phyloP scores from a whole-genome alignment of 1,284 basidiomycete species.

The Chiua sp. region DNA sequence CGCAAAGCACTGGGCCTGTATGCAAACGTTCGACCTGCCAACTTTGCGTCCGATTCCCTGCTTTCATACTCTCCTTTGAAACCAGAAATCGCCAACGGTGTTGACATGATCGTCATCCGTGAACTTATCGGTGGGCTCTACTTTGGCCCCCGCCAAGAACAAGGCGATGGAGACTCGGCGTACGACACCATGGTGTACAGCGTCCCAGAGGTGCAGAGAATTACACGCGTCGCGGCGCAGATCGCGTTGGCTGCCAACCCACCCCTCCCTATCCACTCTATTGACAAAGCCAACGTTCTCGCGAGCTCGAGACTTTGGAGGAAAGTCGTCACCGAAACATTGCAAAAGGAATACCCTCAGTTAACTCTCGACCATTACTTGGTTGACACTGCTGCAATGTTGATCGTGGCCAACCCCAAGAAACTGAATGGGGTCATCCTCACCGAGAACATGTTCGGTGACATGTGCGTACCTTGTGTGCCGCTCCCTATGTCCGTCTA shows the following conservation, averaged over 20 bases:
- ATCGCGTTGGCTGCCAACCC: constrained; percentile 88
- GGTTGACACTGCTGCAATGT: constrained; percentile 97
- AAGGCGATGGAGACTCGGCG: constrained; percentile 72
- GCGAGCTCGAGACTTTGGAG: constrained; percentile 96
- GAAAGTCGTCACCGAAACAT: constrained; percentile 85
- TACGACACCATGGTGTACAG: constrained; percentile 96
- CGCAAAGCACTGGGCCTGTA: constrained; percentile 95
- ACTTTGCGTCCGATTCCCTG: constrained; percentile 92
- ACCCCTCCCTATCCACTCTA: constrained; percentile 88
- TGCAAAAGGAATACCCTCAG: constrained; percentile 87
- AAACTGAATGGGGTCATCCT: constrained; percentile 96
- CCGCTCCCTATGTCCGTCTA: not conserved
- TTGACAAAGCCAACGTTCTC: constrained; percentile 99
- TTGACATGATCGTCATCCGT: constrained; percentile 93
- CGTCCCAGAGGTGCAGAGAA: constrained; percentile 90
- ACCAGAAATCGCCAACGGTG: constrained; percentile 84
- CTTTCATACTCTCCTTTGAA: constrained; percentile 94
- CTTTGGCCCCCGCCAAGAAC: constrained; percentile 95
- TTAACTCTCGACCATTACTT: constrained; percentile 88
- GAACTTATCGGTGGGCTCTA: constrained; percentile 95
- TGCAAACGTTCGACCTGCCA: constrained; percentile 97
- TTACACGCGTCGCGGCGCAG: constrained; percentile 94
- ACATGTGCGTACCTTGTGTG: constrained; percentile 71
- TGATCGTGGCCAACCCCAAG: constrained; percentile 90
- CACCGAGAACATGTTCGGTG: constrained; percentile 96